Evolutionary conservation across 257 asterid genomes (phyloP), one percentile per base, ranked within the genome.

Genomic region (Cinchona pubescens): DNA sequence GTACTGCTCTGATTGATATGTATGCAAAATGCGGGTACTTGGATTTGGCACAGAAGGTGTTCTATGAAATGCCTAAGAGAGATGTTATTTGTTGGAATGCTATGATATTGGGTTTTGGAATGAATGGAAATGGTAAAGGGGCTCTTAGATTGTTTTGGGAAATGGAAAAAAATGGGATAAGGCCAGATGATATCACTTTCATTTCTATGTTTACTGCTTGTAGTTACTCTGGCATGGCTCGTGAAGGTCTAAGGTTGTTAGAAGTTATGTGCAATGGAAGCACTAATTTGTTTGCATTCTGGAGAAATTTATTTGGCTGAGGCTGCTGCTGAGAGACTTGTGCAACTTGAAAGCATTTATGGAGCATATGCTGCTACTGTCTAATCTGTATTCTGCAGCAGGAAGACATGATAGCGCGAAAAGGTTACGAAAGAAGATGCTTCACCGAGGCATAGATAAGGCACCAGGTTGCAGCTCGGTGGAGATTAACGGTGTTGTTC

Each of bases 381-480:
- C 97, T 2, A 91, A 91, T 46, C 69, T 84, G 2, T 91, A 91
- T 56, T 85, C 87, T 37, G 87, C 83, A 51, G 80, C 83, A 2
- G 96, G 96, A 65, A 89, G 87, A 63, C 85, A 91, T n/a, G 71
- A 67, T 2, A 80, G 80, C 49, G 93, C 88, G 0, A 34, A 76
- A 32, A 80, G 82, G 71, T 45, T 84, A 30, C 82, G 97, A 83
- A 86, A 85, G 76, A 76, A 49, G 83, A 89, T 91, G 96, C 84
- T 59, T 75, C 81, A 64, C 25, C 81, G 73, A 68, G 87, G 90
- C 51, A 90, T 91, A 60, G 89, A 87, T 71, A 91, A 91, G 86
- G 78, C 80, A 13, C 97, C 93, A 2, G 97, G 97, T 0, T 88
- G 96, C 77, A 91, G 96, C 85, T 85, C 91, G 7, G 80, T 91